Evolutionary conservation across 2,329 filamentous ascomycete species (phyloP).

Genomic region (Niveomyces coronatus): DNA sequence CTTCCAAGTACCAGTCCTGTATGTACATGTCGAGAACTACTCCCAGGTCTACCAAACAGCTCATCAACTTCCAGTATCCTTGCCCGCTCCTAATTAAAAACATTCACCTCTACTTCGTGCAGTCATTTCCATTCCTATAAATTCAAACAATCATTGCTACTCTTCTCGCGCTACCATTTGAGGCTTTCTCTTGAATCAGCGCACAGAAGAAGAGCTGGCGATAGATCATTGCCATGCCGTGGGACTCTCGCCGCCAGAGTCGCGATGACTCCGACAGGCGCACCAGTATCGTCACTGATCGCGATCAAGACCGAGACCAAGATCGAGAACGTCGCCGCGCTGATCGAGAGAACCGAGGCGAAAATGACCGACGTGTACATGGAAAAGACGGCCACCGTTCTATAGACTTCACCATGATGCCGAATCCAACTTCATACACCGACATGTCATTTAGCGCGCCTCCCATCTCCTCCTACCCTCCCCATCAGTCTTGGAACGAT

Average conservation of each 20-base stretch:
- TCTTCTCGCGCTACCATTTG: no score
- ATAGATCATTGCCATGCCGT: no score
- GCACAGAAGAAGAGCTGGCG: no score
- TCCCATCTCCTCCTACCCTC: constrained; percentile 2
- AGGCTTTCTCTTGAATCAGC: no score
- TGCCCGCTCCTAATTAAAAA: no score
- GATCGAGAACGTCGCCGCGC: constrained; percentile 2
- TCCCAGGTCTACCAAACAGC: no score
- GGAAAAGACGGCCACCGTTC: constrained; percentile 1
- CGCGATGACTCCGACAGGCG: constrained; percentile 44
- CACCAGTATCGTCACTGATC: constrained; percentile 25
- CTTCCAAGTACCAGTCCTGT: no score
- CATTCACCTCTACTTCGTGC: no score
- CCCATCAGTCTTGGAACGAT: neutral
- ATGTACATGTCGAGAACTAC: no score
- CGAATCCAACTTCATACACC: constrained; percentile 6
- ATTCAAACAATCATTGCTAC: no score
- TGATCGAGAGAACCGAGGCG: neutral
- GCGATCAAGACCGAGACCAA: constrained; percentile 17
- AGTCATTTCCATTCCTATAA: no score
- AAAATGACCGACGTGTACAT: constrained; percentile 1
- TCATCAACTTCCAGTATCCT: no score
- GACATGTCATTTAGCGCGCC: neutral
- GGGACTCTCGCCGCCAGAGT: constrained; percentile 45
- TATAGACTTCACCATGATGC: constrained; percentile 6